Conservation (phyloP, 352 stramenopile genomes). For the Elongisporangium prolatum region DNA sequence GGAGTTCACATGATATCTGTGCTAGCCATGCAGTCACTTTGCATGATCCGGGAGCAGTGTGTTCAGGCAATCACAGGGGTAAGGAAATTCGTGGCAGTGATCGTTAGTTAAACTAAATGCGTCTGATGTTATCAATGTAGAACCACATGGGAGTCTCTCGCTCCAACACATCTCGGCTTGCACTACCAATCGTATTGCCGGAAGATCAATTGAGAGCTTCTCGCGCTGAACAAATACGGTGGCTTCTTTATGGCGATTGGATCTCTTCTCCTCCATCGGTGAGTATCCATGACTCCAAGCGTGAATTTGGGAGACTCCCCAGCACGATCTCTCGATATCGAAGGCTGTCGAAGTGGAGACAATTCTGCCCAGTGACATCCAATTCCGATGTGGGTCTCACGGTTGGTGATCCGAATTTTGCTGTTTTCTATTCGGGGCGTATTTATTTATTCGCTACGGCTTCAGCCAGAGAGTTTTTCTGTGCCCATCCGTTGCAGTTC, state of each 20-base stretch:
- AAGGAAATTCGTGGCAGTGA: constrained; percentile 10
- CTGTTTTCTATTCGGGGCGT: constrained; percentile 33
- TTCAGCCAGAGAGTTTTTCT: constrained; percentile 30
- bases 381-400: constrained; percentile 14
- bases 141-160: constrained; percentile 38
- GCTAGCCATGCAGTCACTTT: constrained; percentile 41
- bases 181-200: constrained; percentile 25
- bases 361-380: constrained; percentile 60
- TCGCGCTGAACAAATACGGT: constrained; percentile 50
- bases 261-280: neutral
- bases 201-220: constrained; percentile 24
- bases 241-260: constrained; percentile 64
- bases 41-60: constrained; percentile 50
- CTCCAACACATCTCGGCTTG: constrained; percentile 29
- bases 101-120: neutral
- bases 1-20: constrained; percentile 35
- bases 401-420: constrained; percentile 33
- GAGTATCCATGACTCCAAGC: neutral
- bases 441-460: constrained; percentile 50
- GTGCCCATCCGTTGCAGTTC: constrained; percentile 38
- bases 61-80: constrained; percentile 52
- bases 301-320: constrained; percentile 12
- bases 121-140: constrained; percentile 13
- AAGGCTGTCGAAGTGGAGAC: constrained; percentile 44
- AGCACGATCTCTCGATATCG: constrained; percentile 2